Evolutionary conservation across 805 yeast species (phyloP).

Genomic region (Saturnispora saitoi): DNA sequence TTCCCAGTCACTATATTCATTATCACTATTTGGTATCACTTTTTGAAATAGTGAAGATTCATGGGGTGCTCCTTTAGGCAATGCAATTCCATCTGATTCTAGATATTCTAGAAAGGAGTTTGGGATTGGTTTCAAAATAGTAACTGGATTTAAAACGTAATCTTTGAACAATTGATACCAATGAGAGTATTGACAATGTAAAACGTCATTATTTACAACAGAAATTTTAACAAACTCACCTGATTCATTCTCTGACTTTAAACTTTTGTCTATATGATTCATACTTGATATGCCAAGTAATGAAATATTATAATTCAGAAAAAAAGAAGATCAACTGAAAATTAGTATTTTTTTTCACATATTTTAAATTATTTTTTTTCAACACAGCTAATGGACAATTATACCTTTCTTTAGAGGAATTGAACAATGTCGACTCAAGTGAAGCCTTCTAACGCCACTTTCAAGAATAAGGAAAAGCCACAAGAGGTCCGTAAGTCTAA

Average conservation of each 20-base stretch:
- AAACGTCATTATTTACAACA: constrained; percentile 33
- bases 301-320: background rate
- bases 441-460: constrained; percentile 55
- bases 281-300: background rate
- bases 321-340: background rate
- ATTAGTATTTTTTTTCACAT: background rate
- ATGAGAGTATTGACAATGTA: constrained; percentile 44
- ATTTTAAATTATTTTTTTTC: background rate
- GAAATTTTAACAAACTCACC: constrained; percentile 21
- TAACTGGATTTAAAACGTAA: constrained; percentile 38
- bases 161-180: constrained; percentile 51
- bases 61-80: constrained; percentile 41
- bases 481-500: constrained; percentile 87
- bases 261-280: background rate
- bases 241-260: background rate
- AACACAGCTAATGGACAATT: background rate
- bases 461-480: constrained; percentile 90
- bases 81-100: constrained; percentile 55
- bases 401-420: background rate
- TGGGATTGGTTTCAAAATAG: constrained; percentile 51
- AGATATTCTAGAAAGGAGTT: constrained; percentile 49
- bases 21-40: constrained; percentile 38
- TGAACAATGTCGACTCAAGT: constrained; percentile 11
- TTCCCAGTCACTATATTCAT: constrained; percentile 73
- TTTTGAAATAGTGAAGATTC: constrained; percentile 28